phyloP scores from a whole-genome alignment of 2,329 filamentous ascomycete genomes.

The Microascus cirrosus region DNA sequence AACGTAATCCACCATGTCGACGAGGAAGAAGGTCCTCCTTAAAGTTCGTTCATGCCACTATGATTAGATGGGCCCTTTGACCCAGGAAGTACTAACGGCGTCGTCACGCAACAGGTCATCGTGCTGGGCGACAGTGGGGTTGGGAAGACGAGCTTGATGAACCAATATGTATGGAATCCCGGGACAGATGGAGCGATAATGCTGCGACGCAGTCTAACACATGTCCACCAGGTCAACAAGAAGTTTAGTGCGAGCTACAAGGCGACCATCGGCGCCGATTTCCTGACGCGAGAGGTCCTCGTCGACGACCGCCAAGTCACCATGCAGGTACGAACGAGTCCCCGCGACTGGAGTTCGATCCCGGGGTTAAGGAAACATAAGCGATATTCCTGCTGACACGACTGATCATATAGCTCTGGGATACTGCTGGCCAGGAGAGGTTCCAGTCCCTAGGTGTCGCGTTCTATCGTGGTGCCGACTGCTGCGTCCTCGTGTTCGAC shows the following conservation, averaged over 20 bases:
- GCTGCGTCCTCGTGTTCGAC: constrained; percentile 95
- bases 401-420: constrained; percentile 66
- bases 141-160: constrained; percentile 99
- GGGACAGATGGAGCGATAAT: not conserved
- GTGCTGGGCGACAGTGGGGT: constrained; percentile 98
- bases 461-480: constrained; percentile 95
- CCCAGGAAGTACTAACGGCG: constrained; percentile 1
- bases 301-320: constrained; percentile 96
- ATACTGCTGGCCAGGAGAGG: constrained; percentile 92
- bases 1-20: constrained; percentile 47
- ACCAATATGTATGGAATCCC: constrained; percentile 83
- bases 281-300: constrained; percentile 93
- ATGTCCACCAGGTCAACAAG: constrained; percentile 79
- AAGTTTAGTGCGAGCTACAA: constrained; percentile 99
- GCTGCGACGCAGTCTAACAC: not conserved
- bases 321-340: constrained; percentile 67
- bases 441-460: constrained; percentile 96
- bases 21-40: constrained; percentile 80
- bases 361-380: not conserved
- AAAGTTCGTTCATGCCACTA: constrained; percentile 47
- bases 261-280: constrained; percentile 96
- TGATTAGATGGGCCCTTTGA: constrained; percentile 5
- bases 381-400: not conserved
- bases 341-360: not conserved
- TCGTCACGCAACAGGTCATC: constrained; percentile 60